Evolutionary conservation across 345 rosid genomes (phyloP).

Genomic region (Firmiana major): DNA sequence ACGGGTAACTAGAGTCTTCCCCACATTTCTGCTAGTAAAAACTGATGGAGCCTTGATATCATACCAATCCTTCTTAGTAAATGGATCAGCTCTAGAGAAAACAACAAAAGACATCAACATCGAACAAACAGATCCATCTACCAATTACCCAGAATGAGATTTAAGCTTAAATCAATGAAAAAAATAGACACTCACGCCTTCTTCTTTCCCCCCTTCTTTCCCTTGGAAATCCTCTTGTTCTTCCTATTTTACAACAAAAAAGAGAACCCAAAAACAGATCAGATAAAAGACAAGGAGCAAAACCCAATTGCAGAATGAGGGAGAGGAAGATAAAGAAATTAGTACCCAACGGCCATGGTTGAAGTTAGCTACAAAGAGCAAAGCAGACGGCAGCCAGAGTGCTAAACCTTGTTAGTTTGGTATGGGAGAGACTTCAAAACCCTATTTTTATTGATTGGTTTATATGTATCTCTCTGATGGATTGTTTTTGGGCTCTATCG

Average conservation of each 20-base stretch:
- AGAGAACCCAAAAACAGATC: background rate
- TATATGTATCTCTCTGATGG: background rate
- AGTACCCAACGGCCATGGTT: conserved; percentile 21
- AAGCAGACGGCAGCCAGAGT: conserved; percentile 9
- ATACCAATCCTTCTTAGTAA: conserved; percentile 97
- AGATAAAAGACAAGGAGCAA: background rate
- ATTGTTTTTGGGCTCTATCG: background rate
- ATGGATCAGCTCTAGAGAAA: conserved; percentile 69
- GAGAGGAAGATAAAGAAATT: background rate
- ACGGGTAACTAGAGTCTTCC: conserved; percentile 86
- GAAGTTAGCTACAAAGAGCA: background rate
- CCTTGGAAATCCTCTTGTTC: conserved; percentile 97
- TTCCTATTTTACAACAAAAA: conserved; percentile 39
- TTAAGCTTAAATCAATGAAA: background rate
- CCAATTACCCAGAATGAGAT: background rate
- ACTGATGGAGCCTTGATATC: conserved; percentile 88
- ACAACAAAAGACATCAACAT: background rate
- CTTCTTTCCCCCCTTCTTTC: conserved; percentile 97
- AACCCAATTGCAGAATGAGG: background rate
- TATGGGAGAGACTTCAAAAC: conserved; percentile 11
- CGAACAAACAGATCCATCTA: background rate
- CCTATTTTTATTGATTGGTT: conserved; percentile 6
- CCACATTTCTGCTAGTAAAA: conserved; percentile 61
- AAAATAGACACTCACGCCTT: conserved; percentile 59
- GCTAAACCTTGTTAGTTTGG: background rate